These are phyloP conservation scores for Phytophthora cactorum DNA, from an alignment of 352 stramenopile genomes.

Conservation along the genomic window DNA sequence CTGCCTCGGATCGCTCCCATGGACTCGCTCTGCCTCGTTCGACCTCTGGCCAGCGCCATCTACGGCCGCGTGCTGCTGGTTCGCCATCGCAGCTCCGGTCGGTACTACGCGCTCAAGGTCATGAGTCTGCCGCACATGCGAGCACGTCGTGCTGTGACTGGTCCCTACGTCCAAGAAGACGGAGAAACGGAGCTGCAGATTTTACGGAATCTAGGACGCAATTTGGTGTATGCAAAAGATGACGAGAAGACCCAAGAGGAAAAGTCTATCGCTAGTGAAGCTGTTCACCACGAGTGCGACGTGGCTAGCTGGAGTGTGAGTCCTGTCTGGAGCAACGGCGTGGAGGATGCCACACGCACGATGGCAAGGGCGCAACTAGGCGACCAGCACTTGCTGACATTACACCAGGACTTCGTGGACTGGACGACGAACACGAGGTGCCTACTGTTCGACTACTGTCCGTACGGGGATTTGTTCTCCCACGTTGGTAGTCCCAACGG, in stretches of 20 bases:
- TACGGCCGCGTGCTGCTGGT: conserved; percentile 60
- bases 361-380: conserved; percentile 8
- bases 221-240: conserved; percentile 24
- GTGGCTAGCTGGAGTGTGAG: conserved; percentile 35
- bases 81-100: conserved; percentile 37
- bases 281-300: background rate
- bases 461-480: conserved; percentile 64
- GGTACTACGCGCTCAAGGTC: conserved; percentile 62
- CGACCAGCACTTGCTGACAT: conserved; percentile 43
- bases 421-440: conserved; percentile 45
- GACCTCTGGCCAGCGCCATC: conserved; percentile 55
- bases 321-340: conserved; percentile 34
- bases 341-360: background rate
- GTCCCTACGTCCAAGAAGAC: conserved; percentile 50
- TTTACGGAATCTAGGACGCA: conserved; percentile 46
- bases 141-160: conserved; percentile 46
- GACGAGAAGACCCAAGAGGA: background rate
- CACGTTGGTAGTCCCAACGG: conserved; percentile 25
- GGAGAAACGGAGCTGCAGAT: conserved; percentile 50
- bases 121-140: conserved; percentile 71
- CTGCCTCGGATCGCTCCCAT: conserved; percentile 22
- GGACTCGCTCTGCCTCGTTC: conserved; percentile 54
- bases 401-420: conserved; percentile 67
- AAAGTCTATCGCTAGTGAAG: background rate
- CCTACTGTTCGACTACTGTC: conserved; percentile 72